Base-by-base conservation (phyloP, 148 eudicot genomes). In the Beta vulgaris region DNA sequence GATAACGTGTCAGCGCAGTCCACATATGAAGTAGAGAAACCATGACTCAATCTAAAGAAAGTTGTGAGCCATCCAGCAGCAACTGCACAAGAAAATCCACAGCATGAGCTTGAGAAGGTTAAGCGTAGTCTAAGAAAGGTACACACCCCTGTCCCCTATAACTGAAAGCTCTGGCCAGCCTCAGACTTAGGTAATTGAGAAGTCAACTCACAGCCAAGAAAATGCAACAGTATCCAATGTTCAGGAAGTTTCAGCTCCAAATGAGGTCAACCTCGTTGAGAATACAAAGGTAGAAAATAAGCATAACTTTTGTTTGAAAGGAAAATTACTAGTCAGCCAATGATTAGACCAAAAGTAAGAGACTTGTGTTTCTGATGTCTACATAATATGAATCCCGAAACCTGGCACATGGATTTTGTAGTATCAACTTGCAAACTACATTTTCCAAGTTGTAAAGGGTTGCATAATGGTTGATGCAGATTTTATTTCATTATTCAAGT, bases 81-180 rank as follows among this genome's bases (percentile, higher is more conserved):
- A 14, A 15, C 82, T 32, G 72, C 71, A 57, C 86, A 73, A 58
- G 91, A 84, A 65, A 79, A 79, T 77, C 87, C 88, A 35, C 90
- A 81, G 64, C 72, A 53, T 71, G 90, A 85, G 77, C 79, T 87
- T 55, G 87, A 87, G 85, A 87, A 81, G 83, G 85, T 87, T 29
- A 87, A 87, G 40, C 87, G 90, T 68, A 85, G 71, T 72, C 73
- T 87, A 80, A 83, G 90, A 69, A 85, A 87, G 69, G 88, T 88
- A 77, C 84, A 73, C 73, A 66, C 63, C 53, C 90, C 90, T 46
- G 83, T 75, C n/a, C n/a, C n/a, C n/a, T n/a, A n/a, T n/a, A 37
- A 60, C 57, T 35, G 85, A 82, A 73, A 72, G 69, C 76, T 21
- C 78, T 53, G 46, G 35, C 25, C 71, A 42, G 71, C 53, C 64